Evolutionary conservation across 2,329 filamentous ascomycete genomes (phyloP).

Genomic region (Pyricularia pennisetigena): DNA sequence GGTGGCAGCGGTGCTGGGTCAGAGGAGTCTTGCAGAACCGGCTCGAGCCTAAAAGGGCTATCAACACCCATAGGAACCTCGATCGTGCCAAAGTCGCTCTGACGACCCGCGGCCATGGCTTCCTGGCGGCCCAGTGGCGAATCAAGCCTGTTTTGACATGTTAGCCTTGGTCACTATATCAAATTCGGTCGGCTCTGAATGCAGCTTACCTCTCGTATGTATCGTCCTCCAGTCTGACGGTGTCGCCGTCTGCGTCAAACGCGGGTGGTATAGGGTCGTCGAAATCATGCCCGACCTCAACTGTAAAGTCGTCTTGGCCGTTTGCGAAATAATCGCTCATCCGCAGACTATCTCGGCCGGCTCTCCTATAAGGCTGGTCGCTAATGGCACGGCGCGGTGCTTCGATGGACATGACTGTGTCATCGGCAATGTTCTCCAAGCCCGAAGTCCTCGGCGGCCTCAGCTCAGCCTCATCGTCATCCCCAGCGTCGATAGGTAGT

Average conservation of each 20-base stretch:
- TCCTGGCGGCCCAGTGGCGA: conserved; percentile 29
- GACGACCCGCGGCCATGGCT: conserved; percentile 25
- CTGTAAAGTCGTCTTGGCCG: conserved; percentile 19
- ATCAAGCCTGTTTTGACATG: conserved; percentile 16
- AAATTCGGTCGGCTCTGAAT: background rate
- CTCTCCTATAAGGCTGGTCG: conserved; percentile 35
- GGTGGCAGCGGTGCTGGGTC: conserved; percentile 14
- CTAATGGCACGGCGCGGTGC: conserved; percentile 41
- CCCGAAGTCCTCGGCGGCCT: conserved; percentile 42
- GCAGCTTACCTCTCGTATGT: conserved; percentile 31
- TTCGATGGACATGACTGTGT: conserved; percentile 50
- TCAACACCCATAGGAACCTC: conserved; percentile 38
- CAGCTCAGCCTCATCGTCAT: conserved; percentile 40
- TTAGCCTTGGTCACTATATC: background rate
- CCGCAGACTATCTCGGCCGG: conserved; percentile 40
- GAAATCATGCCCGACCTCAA: conserved; percentile 27
- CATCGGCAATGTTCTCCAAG: conserved; percentile 45
- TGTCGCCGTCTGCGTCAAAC: conserved; percentile 24
- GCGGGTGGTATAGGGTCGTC: conserved; percentile 12
- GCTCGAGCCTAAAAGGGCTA: conserved; percentile 39
- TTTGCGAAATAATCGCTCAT: conserved; percentile 40
- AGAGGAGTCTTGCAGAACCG: conserved; percentile 13
- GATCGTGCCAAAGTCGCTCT: conserved; percentile 40
- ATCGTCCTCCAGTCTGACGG: conserved; percentile 23
- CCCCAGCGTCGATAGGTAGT: conserved; percentile 38